phyloP scores from a whole-genome alignment of 176 grass and related monocot species.

The Rhipidocladum racemiflorum region DNA sequence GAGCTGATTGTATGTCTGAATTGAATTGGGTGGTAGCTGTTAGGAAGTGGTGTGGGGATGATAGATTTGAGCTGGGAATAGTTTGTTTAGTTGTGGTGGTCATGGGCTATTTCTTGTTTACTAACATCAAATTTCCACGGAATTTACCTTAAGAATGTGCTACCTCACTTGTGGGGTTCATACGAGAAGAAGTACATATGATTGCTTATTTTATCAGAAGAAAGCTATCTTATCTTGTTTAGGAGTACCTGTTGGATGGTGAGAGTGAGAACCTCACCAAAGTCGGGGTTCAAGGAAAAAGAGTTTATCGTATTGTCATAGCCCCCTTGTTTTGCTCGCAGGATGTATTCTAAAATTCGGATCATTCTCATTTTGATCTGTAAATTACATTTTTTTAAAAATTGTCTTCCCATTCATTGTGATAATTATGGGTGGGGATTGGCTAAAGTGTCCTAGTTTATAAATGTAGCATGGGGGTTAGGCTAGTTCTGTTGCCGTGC shows the following conservation, averaged over 20 bases:
- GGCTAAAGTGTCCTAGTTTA: slow-evolving; percentile 3
- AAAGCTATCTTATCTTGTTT: background rate
- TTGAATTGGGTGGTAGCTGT: background rate
- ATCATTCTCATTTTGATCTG: background rate
- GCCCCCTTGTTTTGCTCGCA: background rate
- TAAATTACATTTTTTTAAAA: background rate
- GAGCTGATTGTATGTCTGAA: background rate
- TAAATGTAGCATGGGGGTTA: too few relatives aligned
- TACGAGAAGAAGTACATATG: background rate
- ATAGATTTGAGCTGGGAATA: background rate
- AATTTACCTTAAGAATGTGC: background rate
- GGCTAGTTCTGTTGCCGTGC: too few relatives aligned
- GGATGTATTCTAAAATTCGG: background rate
- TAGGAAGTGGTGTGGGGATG: background rate
- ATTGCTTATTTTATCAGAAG: background rate
- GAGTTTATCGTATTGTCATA: background rate
- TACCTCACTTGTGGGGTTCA: background rate
- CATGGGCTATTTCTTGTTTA: background rate
- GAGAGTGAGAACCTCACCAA: background rate
- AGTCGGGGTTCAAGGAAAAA: background rate
- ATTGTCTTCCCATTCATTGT: background rate
- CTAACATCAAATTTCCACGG: background rate
- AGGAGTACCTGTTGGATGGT: background rate
- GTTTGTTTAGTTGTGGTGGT: background rate
- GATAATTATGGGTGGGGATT: slow-evolving; percentile 26